Conservation (phyloP, 306 rosid genomes). For the Pueraria montana region DNA sequence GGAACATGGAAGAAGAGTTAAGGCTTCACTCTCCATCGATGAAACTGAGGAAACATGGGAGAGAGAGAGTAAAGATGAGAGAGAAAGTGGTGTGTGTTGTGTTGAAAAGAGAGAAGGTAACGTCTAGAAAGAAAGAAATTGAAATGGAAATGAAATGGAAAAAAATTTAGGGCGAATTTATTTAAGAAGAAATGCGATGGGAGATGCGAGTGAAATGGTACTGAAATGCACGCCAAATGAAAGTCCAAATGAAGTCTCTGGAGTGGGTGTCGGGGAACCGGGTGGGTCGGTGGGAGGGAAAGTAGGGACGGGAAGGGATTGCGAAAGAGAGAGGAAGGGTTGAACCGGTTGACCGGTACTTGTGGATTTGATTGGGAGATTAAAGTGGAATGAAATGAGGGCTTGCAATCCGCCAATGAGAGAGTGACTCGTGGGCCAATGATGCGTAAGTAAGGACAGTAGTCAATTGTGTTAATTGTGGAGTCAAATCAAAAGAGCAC, state of each 20-base stretch:
- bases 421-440: constrained; percentile 1
- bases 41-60: constrained; percentile 55
- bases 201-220: constrained; percentile 50
- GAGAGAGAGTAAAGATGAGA: constrained; percentile 29
- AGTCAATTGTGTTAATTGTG: constrained; percentile 41
- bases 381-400: constrained; percentile 27
- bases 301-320: background rate
- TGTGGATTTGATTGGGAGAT: constrained; percentile 37
- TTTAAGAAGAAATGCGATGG: constrained; percentile 36
- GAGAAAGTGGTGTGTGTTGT: constrained; percentile 21
- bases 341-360: constrained; percentile 44
- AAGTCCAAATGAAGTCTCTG: constrained; percentile 58
- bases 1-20: constrained; percentile 29
- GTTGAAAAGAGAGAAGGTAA: constrained; percentile 54
- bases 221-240: constrained; percentile 78
- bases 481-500: constrained; percentile 47
- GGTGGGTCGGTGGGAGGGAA: constrained; percentile 37
- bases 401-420: constrained; percentile 44
- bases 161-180: constrained; percentile 51
- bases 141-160: constrained; percentile 59
- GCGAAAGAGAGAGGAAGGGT: background rate
- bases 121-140: constrained; percentile 53
- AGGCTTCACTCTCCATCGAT: constrained; percentile 67
- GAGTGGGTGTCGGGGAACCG: constrained; percentile 41
- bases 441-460: constrained; percentile 34